Percentiles rank a stretch among this genome's conserved stretches.
Evolutionary conservation across 1,284 basidiomycete species (phyloP).

Genomic region (Sanghuangporus weigelae): DNA sequence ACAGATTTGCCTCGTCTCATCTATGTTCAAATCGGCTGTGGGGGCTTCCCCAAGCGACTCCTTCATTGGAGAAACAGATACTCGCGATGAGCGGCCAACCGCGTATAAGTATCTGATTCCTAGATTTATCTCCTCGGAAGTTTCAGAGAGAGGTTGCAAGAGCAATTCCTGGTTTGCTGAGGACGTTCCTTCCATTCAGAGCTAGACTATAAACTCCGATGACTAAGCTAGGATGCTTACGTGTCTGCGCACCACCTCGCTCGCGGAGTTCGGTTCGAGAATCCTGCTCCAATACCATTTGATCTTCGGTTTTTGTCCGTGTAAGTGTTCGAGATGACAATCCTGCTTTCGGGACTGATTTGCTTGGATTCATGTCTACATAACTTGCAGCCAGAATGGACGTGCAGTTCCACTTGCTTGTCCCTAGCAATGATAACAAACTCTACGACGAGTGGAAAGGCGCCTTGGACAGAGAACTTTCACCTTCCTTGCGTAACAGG

Average conservation of each 20-base stretch:
- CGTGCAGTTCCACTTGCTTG: background rate
- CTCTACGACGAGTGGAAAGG: background rate
- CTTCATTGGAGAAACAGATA: background rate
- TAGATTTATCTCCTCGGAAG: background rate
- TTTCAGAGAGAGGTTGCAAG: too few relatives aligned
- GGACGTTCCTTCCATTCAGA: too few relatives aligned
- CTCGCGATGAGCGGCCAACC: background rate
- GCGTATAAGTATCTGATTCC: background rate
- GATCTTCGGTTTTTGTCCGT: too few relatives aligned
- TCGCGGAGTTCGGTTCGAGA: too few relatives aligned
- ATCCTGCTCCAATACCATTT: too few relatives aligned
- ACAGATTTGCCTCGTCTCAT: background rate
- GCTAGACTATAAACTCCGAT: too few relatives aligned
- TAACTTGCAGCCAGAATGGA: background rate
- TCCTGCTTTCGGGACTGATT: too few relatives aligned
- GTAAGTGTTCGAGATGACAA: too few relatives aligned
- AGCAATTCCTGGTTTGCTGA: too few relatives aligned
- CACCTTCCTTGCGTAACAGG: background rate
- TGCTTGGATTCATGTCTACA: too few relatives aligned
- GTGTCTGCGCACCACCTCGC: too few relatives aligned
- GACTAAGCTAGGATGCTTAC: too few relatives aligned
- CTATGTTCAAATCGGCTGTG: background rate
- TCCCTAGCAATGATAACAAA: background rate
- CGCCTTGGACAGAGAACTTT: conserved; percentile 1
- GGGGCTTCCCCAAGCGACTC: background rate